A percentile compares a stretch with the other conserved stretches of the same genome.
Evolutionary conservation across 2,329 filamentous ascomycete species (phyloP).

Genomic region (Pyricularia grisea): DNA sequence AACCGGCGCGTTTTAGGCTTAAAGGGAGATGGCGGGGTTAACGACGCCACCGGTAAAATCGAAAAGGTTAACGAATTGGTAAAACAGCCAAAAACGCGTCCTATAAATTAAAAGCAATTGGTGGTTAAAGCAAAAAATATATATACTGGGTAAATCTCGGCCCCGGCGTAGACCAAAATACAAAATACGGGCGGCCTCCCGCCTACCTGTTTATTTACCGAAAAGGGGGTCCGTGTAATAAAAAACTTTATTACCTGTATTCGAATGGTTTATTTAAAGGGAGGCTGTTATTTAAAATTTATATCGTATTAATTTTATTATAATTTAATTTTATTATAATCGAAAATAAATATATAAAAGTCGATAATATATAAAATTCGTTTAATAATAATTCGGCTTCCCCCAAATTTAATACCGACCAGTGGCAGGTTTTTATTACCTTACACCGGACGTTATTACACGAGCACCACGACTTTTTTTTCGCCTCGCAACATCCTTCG

Average conservation of each 20-base stretch:
- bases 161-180: no score
- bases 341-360: constrained; percentile 78
- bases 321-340: constrained; percentile 59
- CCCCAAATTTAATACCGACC: constrained; percentile 47
- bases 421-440: constrained; percentile 78
- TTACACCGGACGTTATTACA: constrained; percentile 73
- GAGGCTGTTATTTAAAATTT: no score
- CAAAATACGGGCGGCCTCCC: no score
- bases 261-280: no score
- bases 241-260: no score
- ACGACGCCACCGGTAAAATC: neutral
- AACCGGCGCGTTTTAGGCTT: neutral
- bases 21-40: neutral
- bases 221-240: no score
- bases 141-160: constrained; percentile 49
- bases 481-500: constrained; percentile 78
- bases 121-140: constrained; percentile 75
- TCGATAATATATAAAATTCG: constrained; percentile 52
- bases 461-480: constrained; percentile 78
- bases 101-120: constrained; percentile 69
- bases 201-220: no score
- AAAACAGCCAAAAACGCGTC: constrained; percentile 51
- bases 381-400: constrained; percentile 31
- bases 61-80: constrained; percentile 7
- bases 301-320: no score